Percentiles rank a stretch among this genome's conserved stretches.
Conservation (phyloP, 73 alveolate species). For the Urostyla sp. region DNA sequence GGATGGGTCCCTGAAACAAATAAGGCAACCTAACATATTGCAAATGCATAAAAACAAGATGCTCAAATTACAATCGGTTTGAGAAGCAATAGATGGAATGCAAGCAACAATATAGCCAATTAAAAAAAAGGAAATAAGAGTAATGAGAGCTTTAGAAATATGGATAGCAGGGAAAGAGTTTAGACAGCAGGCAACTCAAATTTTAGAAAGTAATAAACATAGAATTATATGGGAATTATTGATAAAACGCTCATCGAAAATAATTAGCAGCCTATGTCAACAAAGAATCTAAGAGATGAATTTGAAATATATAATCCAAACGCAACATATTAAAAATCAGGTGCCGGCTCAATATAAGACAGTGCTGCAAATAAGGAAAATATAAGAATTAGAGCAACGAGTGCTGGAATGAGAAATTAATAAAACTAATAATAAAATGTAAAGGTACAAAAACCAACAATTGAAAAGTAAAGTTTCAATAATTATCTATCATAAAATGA, state of each 20-base stretch:
- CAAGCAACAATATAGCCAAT: constrained; percentile 7
- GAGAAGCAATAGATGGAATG: constrained; percentile 41
- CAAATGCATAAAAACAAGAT: not conserved
- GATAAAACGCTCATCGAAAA: not conserved
- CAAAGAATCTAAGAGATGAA: constrained; percentile 11
- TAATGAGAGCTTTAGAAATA: not conserved
- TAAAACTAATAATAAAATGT: not conserved
- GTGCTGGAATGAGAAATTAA: constrained; percentile 11
- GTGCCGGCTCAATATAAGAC: not conserved
- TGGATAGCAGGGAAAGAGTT: constrained; percentile 37
- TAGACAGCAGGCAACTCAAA: constrained; percentile 9
- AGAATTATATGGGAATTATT: not conserved
- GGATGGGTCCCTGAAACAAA: constrained; percentile 27
- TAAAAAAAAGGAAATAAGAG: constrained; percentile 24
- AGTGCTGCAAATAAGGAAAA: not conserved
- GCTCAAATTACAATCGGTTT: constrained; percentile 2
- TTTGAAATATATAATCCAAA: constrained; percentile 33
- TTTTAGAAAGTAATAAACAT: not conserved
- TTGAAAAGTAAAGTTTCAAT: not conserved
- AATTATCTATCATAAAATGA: not conserved
- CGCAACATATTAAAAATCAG: constrained; percentile 6
- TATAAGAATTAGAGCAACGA: constrained; percentile 36
- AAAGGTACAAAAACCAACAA: not conserved
- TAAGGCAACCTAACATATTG: not conserved
- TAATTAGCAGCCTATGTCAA: constrained; percentile 31